Evolutionary conservation across 352 stramenopile species (phyloP), one percentile per base, ranked within the genome.

Genomic region (Globisporangium spinosum): DNA sequence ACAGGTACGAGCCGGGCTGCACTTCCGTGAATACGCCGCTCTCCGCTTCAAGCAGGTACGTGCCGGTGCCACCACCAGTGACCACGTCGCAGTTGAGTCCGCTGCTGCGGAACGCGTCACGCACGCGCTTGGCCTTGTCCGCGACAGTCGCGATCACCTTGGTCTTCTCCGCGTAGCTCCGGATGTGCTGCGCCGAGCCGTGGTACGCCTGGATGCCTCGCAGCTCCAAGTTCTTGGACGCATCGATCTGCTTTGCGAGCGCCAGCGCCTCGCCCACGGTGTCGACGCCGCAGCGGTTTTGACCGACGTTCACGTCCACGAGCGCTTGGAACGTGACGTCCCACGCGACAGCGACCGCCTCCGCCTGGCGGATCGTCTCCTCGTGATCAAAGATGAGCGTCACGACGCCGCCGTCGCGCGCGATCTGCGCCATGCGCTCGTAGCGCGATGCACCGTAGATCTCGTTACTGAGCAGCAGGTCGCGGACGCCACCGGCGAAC

Each of bases 381-480:
- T 63, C 68, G 47, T 74, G 76, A 64, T 93, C 85, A 45, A 93
- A 90, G 47, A 89, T 69, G 23, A 93, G 66, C 54, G 80, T 88
- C 53, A 93, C 62, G 8, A 32, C 74, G n/a, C 77, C 78, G 10
- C 80, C 81, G 9, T 65, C 25, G 35, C 72, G 60, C 0, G 51
- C 74, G 15, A 91, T 57, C 25, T 23, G 54, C 10, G 80, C 80
- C 77, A 94, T 80, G 25, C 86, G 80, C 55, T 77, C 62, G 69
- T 86, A 87, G 9, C 83, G 76, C 32, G 71, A 58, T 2, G 61
- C 22, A 1, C 79, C 77, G 29, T 79, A 76, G 13, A 94, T 65
- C 69, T 94, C 79, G 63, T 94, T 94, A 58, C 83, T 90, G 20
- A 94, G 69, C 32, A 94, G 54, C 34, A 94, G 56, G 51, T 94